Evolutionary conservation across 306 rosid genomes (phyloP).

Genomic region (Vachellia pachyceras): DNA sequence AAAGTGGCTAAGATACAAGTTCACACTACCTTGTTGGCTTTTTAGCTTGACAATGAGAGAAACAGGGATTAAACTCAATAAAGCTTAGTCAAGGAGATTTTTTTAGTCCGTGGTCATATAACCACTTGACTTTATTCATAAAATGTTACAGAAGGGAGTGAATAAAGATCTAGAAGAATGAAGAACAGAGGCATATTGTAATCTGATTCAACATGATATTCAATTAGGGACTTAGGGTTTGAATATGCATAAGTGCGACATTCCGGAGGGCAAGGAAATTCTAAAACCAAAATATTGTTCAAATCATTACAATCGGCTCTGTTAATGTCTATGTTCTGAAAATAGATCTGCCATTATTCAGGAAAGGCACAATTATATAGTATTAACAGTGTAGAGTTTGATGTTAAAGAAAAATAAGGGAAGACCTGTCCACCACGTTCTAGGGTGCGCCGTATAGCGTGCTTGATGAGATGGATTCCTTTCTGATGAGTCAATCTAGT

Average conservation of each 20-base stretch:
- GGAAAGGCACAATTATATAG: constrained; percentile 3
- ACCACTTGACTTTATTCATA: constrained; percentile 20
- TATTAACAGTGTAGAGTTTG: constrained; percentile 18
- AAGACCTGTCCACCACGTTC: constrained; percentile 93
- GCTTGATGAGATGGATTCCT: constrained; percentile 98
- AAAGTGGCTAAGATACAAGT: neutral
- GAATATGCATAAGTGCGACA: neutral
- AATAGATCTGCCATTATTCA: constrained; percentile 17
- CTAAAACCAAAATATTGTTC: neutral
- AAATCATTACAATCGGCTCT: neutral
- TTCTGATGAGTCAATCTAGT: constrained; percentile 93
- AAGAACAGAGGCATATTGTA: neutral
- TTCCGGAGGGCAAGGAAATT: neutral
- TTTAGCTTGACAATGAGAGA: too few species aligned
- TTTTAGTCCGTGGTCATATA: constrained; percentile 7
- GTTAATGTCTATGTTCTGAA: constrained; percentile 13
- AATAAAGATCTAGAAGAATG: neutral
- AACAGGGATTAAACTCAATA: neutral
- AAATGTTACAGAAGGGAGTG: neutral
- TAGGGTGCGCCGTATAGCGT: constrained; percentile 76
- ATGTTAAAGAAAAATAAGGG: constrained; percentile 22
- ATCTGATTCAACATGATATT: neutral
- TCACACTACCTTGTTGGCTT: neutral
- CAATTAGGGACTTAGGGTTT: neutral
- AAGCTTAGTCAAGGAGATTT: neutral